Base-by-base conservation (phyloP, 164 flowering plant species). In the Annona cherimola region DNA sequence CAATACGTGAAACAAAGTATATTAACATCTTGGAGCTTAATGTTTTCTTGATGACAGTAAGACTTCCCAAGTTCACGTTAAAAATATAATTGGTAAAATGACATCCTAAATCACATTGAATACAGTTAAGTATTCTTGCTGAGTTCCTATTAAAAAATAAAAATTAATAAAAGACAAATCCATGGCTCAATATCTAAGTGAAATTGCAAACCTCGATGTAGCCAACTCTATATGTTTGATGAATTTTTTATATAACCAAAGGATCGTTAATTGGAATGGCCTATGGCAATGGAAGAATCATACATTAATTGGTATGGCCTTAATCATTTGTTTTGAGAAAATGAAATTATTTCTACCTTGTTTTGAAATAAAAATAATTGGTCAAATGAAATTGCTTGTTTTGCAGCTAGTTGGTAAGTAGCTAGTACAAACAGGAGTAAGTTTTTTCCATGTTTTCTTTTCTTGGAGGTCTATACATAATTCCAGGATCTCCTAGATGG, bases 261-360 rank as follows among this genome's bases (percentile, higher is more conserved):
- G 88, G 84, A 84, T 91, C 88, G 80, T 90, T 93, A 66, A 95
- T 93, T 44, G 98, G 95, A 65, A 95, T 86, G n/a, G 91, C 98
- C 99, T 95, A 69, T 4, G 66, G 20, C 35, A 63, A 20, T 18
- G 14, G 43, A 46, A 68, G 55, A 55, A 55, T 46, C 18, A 11
- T 6, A 11, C 9, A 44, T 64, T 35, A 40, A 16, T 11, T 64
- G 35, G 35, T 26, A 26, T 26, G 35, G 35, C 35, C 35, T 26
- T 1, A 26, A 26, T 26, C 35, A 26, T 26, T 1, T 26, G 35
- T 26, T 26, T 26, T 26, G 35, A 26, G 35, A 26, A 26, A 26
- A 26, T 26, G 35, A 26, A 26, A 26, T 26, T 26, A 26, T 26
- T 26, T 26, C 35, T 26, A 26, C 35, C 35, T 26, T 26, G 35